Evolutionary conservation across 129 eudicot genomes (phyloP).

Genomic region (Flaveria bidentis): DNA sequence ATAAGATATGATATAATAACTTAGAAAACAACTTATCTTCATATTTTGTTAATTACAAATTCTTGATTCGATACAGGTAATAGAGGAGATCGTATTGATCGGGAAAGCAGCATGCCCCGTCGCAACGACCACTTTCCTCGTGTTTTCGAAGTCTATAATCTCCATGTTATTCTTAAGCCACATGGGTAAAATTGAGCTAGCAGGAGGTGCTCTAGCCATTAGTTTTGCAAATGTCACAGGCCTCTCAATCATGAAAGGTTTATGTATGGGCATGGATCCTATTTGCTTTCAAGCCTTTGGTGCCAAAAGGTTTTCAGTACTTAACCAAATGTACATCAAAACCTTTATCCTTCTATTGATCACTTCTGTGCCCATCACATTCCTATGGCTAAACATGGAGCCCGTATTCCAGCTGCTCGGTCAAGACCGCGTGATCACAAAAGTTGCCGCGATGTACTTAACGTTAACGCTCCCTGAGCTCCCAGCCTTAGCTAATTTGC

Average conservation of each 20-base stretch:
- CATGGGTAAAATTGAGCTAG: constrained; percentile 64
- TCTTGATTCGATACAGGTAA: constrained; percentile 49
- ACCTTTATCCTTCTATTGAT: constrained; percentile 59
- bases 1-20: too few species aligned
- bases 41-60: neutral
- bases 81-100: constrained; percentile 52
- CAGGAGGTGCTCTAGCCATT: constrained; percentile 89
- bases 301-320: constrained; percentile 65
- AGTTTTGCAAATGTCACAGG: constrained; percentile 87
- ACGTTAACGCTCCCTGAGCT: constrained; percentile 62
- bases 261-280: constrained; percentile 94
- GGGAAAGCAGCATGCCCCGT: constrained; percentile 70
- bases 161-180: constrained; percentile 82
- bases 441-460: constrained; percentile 60
- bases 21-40: neutral
- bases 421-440: constrained; percentile 61
- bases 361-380: constrained; percentile 55
- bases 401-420: constrained; percentile 60
- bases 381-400: constrained; percentile 83
- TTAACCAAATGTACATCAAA: constrained; percentile 69
- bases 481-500: constrained; percentile 57
- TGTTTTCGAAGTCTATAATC: constrained; percentile 66
- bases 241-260: constrained; percentile 81
- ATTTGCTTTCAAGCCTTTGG: constrained; percentile 93
- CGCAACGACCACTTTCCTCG: constrained; percentile 60